Evolutionary conservation across 106 monocot species (phyloP).

Genomic region (Dioscorea zingiberensis): DNA sequence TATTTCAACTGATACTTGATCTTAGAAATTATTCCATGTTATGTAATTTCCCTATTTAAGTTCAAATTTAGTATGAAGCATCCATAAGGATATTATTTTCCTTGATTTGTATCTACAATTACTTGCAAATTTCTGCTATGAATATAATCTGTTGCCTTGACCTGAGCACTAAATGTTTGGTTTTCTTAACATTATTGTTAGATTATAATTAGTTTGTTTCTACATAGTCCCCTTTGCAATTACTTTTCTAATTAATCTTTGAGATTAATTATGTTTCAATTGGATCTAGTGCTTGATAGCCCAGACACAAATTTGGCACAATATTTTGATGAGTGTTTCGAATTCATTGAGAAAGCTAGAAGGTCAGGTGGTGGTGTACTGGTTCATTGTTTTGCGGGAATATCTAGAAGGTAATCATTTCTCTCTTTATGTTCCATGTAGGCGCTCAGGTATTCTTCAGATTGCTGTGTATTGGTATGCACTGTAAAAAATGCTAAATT

Average conservation of each 20-base stretch:
- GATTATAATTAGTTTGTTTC: neutral
- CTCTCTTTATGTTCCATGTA: too few relatives aligned
- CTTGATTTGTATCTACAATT: neutral
- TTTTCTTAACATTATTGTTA: too few relatives aligned
- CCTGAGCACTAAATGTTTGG: neutral
- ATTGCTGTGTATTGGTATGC: too few relatives aligned
- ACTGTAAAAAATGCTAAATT: too few relatives aligned
- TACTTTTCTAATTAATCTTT: neutral
- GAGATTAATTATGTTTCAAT: neutral
- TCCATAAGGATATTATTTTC: neutral
- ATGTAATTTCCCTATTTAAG: too few relatives aligned
- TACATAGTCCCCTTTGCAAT: neutral
- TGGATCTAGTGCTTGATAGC: slow-evolving; percentile 62
- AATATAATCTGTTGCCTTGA: neutral
- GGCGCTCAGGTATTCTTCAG: too few relatives aligned
- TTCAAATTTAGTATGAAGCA: too few relatives aligned
- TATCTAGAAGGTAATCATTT: slow-evolving; percentile 74
- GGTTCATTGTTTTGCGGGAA: slow-evolving; percentile 97
- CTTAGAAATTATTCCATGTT: too few relatives aligned
- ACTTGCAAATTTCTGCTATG: neutral
- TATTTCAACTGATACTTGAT: too few relatives aligned
- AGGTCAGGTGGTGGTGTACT: slow-evolving; percentile 51
- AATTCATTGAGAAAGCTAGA: slow-evolving; percentile 78
- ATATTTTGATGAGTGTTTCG: slow-evolving; percentile 79
- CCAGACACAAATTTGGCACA: slow-evolving; percentile 41